Evolutionary conservation across 768 basidiomycete genomes (phyloP).

Genomic region (Pulveroboletus sp.): DNA sequence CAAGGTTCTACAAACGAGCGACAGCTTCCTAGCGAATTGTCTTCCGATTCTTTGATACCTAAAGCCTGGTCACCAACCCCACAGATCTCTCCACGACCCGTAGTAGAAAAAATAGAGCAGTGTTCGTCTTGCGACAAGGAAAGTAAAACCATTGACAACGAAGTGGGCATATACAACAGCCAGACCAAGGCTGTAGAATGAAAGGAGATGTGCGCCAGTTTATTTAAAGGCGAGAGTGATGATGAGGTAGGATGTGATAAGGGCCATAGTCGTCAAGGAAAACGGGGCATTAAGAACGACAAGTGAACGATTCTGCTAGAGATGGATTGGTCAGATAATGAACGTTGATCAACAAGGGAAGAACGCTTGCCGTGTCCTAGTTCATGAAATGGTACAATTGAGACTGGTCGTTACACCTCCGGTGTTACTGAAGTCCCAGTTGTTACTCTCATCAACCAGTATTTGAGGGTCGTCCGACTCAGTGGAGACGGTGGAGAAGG

Average conservation of each 20-base stretch:
- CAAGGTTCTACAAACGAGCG: slow-evolving; percentile 6
- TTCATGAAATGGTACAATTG: slow-evolving; percentile 6
- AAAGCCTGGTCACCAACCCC: neutral
- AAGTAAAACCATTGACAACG: neutral
- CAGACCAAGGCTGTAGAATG: slow-evolving; percentile 7
- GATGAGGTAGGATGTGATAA: neutral
- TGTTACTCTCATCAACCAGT: neutral
- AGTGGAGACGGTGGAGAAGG: neutral
- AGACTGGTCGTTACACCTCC: fast-evolving
- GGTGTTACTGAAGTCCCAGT: neutral
- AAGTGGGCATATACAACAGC: slow-evolving; percentile 8
- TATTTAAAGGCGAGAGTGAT: neutral
- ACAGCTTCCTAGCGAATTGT: slow-evolving; percentile 6
- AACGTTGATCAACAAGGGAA: neutral
- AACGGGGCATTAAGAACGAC: neutral
- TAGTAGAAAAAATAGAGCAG: neutral
- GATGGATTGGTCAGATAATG: neutral
- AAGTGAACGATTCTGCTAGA: neutral
- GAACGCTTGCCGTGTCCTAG: slow-evolving; percentile 9
- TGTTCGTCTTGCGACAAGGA: slow-evolving; percentile 17
- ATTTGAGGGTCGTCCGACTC: slow-evolving; percentile 32
- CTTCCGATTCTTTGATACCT: neutral
- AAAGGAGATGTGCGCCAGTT: slow-evolving; percentile 2
- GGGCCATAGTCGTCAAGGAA: neutral
- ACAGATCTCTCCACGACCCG: slow-evolving; percentile 4